Evolutionary conservation across 148 eudicot genomes (phyloP).

Genomic region (Fagopyrum homotropicum): DNA sequence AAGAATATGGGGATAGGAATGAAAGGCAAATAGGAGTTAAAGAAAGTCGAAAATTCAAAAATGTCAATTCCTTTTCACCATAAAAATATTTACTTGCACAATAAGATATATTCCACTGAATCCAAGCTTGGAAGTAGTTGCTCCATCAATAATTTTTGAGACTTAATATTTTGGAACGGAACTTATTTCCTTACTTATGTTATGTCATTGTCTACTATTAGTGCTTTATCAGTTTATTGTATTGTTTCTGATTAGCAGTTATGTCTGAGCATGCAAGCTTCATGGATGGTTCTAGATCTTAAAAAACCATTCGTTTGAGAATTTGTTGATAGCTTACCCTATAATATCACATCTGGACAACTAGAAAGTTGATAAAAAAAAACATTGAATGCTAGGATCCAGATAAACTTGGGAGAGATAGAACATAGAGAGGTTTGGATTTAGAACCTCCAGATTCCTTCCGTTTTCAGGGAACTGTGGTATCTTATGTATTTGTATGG

Average conservation of each 20-base stretch:
- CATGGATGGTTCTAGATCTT: not conserved
- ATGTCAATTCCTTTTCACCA: conserved; percentile 66
- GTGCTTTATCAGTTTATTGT: not conserved
- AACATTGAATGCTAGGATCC: conserved; percentile 1
- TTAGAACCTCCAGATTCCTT: not conserved
- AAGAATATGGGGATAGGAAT: conserved; percentile 41
- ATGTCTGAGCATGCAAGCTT: not conserved
- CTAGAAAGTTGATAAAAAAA: not conserved
- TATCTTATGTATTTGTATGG: not conserved
- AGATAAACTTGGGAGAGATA: not conserved
- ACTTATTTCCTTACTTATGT: not conserved
- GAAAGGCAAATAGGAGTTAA: conserved; percentile 51
- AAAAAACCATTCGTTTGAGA: not conserved
- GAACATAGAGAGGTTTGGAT: not conserved
- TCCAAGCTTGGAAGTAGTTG: conserved; percentile 33
- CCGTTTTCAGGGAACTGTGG: not conserved
- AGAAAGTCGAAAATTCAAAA: conserved; percentile 48
- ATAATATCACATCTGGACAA: not conserved
- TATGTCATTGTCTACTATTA: too few species aligned
- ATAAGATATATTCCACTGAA: conserved; percentile 33
- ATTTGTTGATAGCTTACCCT: not conserved
- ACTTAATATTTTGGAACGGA: too few species aligned
- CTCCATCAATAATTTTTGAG: not conserved
- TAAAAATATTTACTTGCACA: conserved; percentile 48
- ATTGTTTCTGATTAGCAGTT: not conserved